Conservation (phyloP, 441 rosid genomes). For the Eruca vesicaria region DNA sequence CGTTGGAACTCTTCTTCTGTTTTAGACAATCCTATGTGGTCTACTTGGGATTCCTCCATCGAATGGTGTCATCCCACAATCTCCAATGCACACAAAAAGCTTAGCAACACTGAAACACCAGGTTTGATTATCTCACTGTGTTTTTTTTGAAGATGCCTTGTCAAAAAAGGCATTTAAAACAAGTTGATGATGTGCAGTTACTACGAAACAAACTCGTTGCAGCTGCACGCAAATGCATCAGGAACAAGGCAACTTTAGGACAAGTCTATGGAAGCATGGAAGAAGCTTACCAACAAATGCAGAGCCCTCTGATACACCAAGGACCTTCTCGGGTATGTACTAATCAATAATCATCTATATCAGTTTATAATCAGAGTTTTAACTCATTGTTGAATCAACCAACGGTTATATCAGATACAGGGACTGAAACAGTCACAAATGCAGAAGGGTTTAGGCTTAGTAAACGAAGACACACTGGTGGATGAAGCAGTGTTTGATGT, state of each 20-base stretch:
- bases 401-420: constrained; percentile 25
- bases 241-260: constrained; percentile 49
- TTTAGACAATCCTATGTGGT: constrained; percentile 60
- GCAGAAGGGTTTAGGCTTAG: constrained; percentile 50
- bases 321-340: constrained; percentile 49
- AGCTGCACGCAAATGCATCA: constrained; percentile 54
- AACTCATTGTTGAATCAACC: constrained; percentile 11
- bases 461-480: constrained; percentile 39
- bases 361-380: neutral
- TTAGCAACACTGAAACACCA: constrained; percentile 63
- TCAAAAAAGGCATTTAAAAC: neutral
- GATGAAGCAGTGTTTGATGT: constrained; percentile 52
- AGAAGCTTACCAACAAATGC: constrained; percentile 66
- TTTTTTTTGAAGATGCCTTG: neutral
- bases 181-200: constrained; percentile 37
- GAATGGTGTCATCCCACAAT: constrained; percentile 74
- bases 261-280: constrained; percentile 66
- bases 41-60: constrained; percentile 69
- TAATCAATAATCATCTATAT: neutral
- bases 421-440: constrained; percentile 55
- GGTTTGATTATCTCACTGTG: constrained; percentile 33
- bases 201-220: constrained; percentile 53
- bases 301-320: constrained; percentile 56
- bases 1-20: constrained; percentile 14
- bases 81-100: constrained; percentile 77